A percentile compares a stretch with the other conserved stretches of the same genome.
These are phyloP conservation scores for Boletus vermiculosoides DNA, from an alignment of 768 basidiomycete species.

Conservation along the genomic window DNA sequence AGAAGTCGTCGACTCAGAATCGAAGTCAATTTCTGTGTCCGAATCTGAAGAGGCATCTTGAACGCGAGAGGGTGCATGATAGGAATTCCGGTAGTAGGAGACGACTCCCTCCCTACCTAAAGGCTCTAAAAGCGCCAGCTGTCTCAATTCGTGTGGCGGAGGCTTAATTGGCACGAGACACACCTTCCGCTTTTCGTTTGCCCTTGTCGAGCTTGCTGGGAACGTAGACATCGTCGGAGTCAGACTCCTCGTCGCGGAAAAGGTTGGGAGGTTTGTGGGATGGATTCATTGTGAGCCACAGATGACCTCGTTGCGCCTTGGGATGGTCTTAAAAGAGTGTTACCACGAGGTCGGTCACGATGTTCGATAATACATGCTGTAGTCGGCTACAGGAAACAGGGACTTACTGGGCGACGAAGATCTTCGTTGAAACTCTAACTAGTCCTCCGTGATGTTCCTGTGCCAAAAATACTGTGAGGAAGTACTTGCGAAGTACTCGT, in stretches of 20 bases:
- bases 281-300: constrained; percentile 10
- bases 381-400: background rate
- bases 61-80: background rate
- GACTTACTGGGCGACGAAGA: constrained; percentile 16
- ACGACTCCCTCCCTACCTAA: background rate
- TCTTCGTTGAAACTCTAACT: background rate
- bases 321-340: constrained; percentile 8
- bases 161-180: background rate
- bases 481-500: background rate
- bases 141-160: background rate
- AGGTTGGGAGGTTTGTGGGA: constrained; percentile 10
- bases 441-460: constrained; percentile 12
- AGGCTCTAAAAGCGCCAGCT: constrained; percentile 6
- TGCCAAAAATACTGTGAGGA: background rate
- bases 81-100: background rate
- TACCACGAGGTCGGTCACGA: constrained; percentile 10
- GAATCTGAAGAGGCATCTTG: constrained; percentile 1
- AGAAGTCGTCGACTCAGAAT: constrained; percentile 6
- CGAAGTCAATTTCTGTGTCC: constrained; percentile 3
- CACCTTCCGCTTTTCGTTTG: constrained; percentile 20
- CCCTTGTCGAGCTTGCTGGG: constrained; percentile 19
- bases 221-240: background rate
- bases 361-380: constrained; percentile 5
- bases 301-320: background rate
- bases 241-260: constrained; percentile 2